A percentile compares a stretch with the other conserved stretches of the same genome.
phyloP scores from a whole-genome alignment of 441 rosid genomes.

The Adansonia rubrostipa region DNA sequence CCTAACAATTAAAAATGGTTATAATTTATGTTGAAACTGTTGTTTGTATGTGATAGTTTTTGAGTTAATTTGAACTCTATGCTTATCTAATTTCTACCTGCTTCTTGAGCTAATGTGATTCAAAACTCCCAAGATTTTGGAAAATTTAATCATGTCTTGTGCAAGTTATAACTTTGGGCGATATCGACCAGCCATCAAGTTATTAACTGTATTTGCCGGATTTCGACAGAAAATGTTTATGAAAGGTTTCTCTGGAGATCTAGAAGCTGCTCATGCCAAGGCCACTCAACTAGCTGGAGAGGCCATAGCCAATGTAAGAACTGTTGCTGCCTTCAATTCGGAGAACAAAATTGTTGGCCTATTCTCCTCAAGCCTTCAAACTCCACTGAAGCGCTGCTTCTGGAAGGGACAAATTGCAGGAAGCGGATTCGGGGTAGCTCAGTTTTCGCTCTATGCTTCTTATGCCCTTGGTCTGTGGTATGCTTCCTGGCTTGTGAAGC shows the following conservation, averaged over 20 bases:
- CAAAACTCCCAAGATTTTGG: neutral
- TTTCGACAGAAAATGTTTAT: constrained; percentile 94
- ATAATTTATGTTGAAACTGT: neutral
- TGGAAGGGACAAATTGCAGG: constrained; percentile 99
- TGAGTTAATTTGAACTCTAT: neutral
- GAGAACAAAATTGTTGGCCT: constrained; percentile 87
- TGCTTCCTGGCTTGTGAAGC: constrained; percentile 99
- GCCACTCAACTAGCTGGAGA: constrained; percentile 98
- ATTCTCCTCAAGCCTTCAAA: constrained; percentile 75
- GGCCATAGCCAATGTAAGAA: constrained; percentile 94
- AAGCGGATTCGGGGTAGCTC: constrained; percentile 94
- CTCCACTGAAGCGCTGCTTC: constrained; percentile 83
- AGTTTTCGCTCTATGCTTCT: constrained; percentile 88
- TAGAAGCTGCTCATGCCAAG: constrained; percentile 93
- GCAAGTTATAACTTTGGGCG: neutral
- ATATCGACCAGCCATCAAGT: neutral
- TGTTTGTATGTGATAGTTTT: neutral
- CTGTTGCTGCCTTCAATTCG: constrained; percentile 95
- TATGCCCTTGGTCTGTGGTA: constrained; percentile 99
- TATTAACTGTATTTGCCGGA: constrained; percentile 18
- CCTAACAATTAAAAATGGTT: neutral
- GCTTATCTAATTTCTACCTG: neutral
- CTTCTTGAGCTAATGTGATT: neutral
- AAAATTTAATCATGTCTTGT: neutral
- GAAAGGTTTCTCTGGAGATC: constrained; percentile 96